A percentile compares a stretch with the other conserved stretches of the same genome.
Evolutionary conservation across 352 stramenopile species (phyloP).

Genomic region (Aphanomyces astaci): DNA sequence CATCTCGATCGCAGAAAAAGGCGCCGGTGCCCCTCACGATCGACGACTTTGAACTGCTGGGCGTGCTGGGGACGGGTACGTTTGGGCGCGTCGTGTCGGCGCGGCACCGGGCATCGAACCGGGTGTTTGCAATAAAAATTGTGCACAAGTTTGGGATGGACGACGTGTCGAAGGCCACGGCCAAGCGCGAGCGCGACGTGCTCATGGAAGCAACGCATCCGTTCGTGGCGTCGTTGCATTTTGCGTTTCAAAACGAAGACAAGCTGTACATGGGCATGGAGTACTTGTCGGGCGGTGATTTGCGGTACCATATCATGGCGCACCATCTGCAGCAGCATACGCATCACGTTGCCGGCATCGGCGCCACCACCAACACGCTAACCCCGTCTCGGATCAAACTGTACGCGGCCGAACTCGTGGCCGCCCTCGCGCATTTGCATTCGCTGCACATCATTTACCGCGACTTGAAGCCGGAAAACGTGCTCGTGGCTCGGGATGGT

Average conservation of each 20-base stretch:
- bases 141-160: constrained; percentile 86
- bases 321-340: neutral
- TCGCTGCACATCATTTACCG: constrained; percentile 86
- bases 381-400: constrained; percentile 69
- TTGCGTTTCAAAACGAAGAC: constrained; percentile 96
- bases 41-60: constrained; percentile 81
- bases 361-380: constrained; percentile 50
- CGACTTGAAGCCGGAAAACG: constrained; percentile 84
- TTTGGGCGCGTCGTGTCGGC: constrained; percentile 79
- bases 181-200: constrained; percentile 92
- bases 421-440: constrained; percentile 80
- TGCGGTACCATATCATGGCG: constrained; percentile 69
- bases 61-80: constrained; percentile 74
- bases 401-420: constrained; percentile 79
- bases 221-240: constrained; percentile 96
- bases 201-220: constrained; percentile 91
- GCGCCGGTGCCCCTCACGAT: constrained; percentile 33
- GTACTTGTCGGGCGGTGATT: constrained; percentile 96
- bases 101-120: constrained; percentile 43
- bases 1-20: neutral
- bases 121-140: constrained; percentile 84
- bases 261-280: constrained; percentile 99
- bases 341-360: constrained; percentile 44
- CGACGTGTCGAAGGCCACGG: constrained; percentile 66
- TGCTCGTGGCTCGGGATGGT: constrained; percentile 82